These are phyloP conservation scores for Xylaria telfairii DNA, from an alignment of 495 filamentous ascomycete species.

Conservation along the genomic window DNA sequence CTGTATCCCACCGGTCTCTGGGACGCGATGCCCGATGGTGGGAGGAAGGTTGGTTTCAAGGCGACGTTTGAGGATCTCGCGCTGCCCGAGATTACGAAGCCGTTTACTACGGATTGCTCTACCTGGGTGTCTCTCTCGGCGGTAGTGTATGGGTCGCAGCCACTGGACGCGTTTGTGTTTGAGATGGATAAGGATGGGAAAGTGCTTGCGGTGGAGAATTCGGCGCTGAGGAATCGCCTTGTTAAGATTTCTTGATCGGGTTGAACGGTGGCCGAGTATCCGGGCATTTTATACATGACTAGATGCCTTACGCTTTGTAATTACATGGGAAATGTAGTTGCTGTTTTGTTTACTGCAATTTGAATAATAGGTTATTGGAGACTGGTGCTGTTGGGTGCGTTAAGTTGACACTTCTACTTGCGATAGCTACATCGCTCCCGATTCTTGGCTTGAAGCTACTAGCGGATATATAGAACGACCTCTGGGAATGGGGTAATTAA, in stretches of 20 bases:
- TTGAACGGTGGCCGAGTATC: too few species aligned
- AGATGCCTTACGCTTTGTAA: too few species aligned
- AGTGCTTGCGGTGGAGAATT: constrained; percentile 47
- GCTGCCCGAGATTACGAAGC: constrained; percentile 27
- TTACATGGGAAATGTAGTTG: too few species aligned
- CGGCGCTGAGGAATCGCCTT: constrained; percentile 44
- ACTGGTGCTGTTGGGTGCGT: too few species aligned
- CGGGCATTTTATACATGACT: too few species aligned
- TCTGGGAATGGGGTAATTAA: too few species aligned
- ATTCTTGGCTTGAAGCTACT: too few species aligned
- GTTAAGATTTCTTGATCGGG: constrained; percentile 35
- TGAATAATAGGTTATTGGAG: too few species aligned
- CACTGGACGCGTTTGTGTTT: constrained; percentile 53
- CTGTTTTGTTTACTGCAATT: too few species aligned
- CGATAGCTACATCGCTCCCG: too few species aligned
- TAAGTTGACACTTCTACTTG: too few species aligned
- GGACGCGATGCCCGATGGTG: constrained; percentile 36
- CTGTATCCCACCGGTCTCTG: constrained; percentile 52
- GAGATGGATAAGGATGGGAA: constrained; percentile 43
- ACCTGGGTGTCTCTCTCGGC: constrained; percentile 47
- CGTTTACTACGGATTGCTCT: constrained; percentile 46
- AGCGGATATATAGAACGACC: too few species aligned
- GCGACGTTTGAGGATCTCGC: constrained; percentile 49
- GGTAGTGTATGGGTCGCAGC: constrained; percentile 44
- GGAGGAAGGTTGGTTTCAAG: constrained; percentile 46